These are phyloP conservation scores for Blastomyces parvus DNA, from an alignment of 2,329 filamentous ascomycete genomes.

Conservation along the genomic window DNA sequence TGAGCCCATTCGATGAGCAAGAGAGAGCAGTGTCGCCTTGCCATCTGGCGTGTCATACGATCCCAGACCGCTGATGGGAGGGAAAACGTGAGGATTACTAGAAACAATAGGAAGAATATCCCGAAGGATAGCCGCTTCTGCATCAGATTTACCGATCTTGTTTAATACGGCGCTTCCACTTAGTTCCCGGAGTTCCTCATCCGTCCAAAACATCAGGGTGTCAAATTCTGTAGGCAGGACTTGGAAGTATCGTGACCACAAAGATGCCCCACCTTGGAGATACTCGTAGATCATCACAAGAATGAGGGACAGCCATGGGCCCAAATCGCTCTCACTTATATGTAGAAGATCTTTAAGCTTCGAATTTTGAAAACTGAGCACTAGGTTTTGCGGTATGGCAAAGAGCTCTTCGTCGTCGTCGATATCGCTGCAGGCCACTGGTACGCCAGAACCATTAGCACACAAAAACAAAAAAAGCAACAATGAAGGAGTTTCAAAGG, in stretches of 20 bases:
- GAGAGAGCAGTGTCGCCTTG: conserved; percentile 41
- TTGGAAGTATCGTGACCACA: conserved; percentile 69
- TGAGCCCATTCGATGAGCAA: conserved; percentile 73
- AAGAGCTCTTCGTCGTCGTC: conserved; percentile 68
- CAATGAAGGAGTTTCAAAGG: conserved; percentile 13
- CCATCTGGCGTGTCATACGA: conserved; percentile 33
- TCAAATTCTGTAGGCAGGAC: conserved; percentile 65
- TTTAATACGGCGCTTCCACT: conserved; percentile 66
- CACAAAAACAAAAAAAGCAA: conserved; percentile 14
- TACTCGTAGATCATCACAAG: conserved; percentile 72
- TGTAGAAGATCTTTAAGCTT: conserved; percentile 51
- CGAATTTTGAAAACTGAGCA: conserved; percentile 67
- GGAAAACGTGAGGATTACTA: conserved; percentile 35
- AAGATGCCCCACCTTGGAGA: conserved; percentile 49
- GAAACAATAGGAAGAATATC: conserved; percentile 46
- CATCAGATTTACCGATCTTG: conserved; percentile 65
- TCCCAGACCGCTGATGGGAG: conserved; percentile 29
- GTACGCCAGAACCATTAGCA: conserved; percentile 12
- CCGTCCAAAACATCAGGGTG: conserved; percentile 83
- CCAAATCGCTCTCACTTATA: conserved; percentile 42
- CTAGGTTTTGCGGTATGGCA: conserved; percentile 60
- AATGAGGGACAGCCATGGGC: conserved; percentile 53
- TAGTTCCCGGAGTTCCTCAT: conserved; percentile 58
- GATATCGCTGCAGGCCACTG: conserved; percentile 64
- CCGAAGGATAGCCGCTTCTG: conserved; percentile 58